phyloP scores from a whole-genome alignment of 179 eudicot genomes.

The Heliamphora pulchella region DNA sequence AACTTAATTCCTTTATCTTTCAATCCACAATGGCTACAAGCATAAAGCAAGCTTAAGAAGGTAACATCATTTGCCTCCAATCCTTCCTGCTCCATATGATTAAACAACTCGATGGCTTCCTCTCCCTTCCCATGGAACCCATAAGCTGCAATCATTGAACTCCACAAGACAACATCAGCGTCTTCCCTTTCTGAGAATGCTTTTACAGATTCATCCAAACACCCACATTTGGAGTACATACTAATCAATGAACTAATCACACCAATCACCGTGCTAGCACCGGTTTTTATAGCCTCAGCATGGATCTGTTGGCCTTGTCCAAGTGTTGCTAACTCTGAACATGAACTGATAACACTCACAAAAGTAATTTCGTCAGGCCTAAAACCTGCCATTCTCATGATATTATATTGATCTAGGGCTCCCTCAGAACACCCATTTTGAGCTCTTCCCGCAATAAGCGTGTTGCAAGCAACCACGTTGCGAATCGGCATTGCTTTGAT shows the following conservation, averaged over 20 bases:
- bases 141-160: constrained; percentile 80
- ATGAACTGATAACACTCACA: constrained; percentile 63
- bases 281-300: constrained; percentile 39
- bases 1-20: constrained; percentile 58
- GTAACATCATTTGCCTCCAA: constrained; percentile 61
- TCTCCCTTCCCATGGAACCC: constrained; percentile 85
- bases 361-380: constrained; percentile 68
- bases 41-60: constrained; percentile 68
- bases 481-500: constrained; percentile 45
- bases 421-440: constrained; percentile 64
- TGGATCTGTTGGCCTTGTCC: constrained; percentile 16
- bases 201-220: constrained; percentile 62
- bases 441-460: constrained; percentile 69
- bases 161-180: constrained; percentile 61
- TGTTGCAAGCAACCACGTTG: constrained; percentile 54
- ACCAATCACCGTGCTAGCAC: constrained; percentile 35
- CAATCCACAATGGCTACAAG: constrained; percentile 76
- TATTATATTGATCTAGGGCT: constrained; percentile 53
- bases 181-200: constrained; percentile 41
- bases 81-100: constrained; percentile 47
- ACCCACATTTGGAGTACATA: constrained; percentile 87
- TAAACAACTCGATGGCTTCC: constrained; percentile 52
- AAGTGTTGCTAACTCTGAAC: constrained; percentile 26
- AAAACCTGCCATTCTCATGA: constrained; percentile 61
- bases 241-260: constrained; percentile 64